phyloP scores from a whole-genome alignment of 768 basidiomycete species.

The Trametopsis cervina region DNA sequence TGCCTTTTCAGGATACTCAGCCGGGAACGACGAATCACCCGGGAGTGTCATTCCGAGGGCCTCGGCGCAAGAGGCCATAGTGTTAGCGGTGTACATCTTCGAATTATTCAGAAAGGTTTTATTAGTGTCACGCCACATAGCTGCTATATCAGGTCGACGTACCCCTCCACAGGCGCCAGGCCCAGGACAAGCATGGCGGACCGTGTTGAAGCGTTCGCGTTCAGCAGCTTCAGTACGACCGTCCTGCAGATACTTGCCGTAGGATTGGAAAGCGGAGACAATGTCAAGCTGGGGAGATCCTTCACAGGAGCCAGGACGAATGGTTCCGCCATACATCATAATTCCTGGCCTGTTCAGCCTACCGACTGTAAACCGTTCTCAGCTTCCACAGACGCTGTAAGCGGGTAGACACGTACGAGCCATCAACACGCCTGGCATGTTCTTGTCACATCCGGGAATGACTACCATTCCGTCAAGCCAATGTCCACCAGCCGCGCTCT shows the following conservation, averaged over 20 bases:
- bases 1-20: slow-evolving; percentile 83
- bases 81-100: slow-evolving; percentile 99
- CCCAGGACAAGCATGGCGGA: slow-evolving; percentile 94
- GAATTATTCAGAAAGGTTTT: slow-evolving; percentile 6
- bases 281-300: slow-evolving; percentile 87
- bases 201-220: slow-evolving; percentile 72
- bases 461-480: slow-evolving; percentile 98
- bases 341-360: slow-evolving; percentile 92
- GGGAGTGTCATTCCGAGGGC: slow-evolving; percentile 94
- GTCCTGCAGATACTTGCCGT: slow-evolving; percentile 90
- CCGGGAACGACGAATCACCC: slow-evolving; percentile 96
- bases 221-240: slow-evolving; percentile 84
- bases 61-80: slow-evolving; percentile 95
- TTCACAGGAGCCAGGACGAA: slow-evolving; percentile 87
- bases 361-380: slow-evolving; percentile 50
- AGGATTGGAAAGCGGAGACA: slow-evolving; percentile 96
- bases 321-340: slow-evolving; percentile 98
- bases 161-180: slow-evolving; percentile 97
- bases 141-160: slow-evolving; percentile 32
- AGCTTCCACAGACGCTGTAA: neutral
- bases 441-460: slow-evolving; percentile 97
- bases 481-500: slow-evolving; percentile 93
- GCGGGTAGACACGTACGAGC: slow-evolving; percentile 78
- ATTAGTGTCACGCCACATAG: neutral
- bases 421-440: slow-evolving; percentile 99